Evolutionary conservation across 179 eudicot genomes (phyloP), one percentile per base, ranked within the genome.

Genomic region (Actinidia polygama): DNA sequence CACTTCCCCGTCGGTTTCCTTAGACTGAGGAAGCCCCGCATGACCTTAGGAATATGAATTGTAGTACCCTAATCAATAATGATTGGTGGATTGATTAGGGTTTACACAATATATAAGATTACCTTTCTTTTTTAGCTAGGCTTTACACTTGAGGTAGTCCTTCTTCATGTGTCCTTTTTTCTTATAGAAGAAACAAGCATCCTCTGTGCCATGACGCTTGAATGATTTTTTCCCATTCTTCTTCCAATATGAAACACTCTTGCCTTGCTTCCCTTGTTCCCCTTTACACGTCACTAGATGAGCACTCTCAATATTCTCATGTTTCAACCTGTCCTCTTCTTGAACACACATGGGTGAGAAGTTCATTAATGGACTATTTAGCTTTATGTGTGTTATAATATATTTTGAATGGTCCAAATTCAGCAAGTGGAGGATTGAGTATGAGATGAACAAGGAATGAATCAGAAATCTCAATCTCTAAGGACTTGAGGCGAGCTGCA

Each of bases 341-440:
- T 83, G 81, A 40, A 82, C 81, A 77, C 55, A 77, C 77, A 83
- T 83, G n/a, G 47, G 81, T 67, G 46, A 77, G 24, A 19, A 67
- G 19, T 77, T 83, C 58, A 78, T 77, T 83, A 3, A 77, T n/a
- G 8, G 70, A 83, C 81, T 81, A 83, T 46, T 83, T 77, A 3
- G 59, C 80, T 12, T 78, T 61, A 46, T 78, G 71, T 61, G 69
- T 63, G 69, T 63, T 63, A 14, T 63, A 63, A 23, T 11, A 63
- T 7, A 63, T 63, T 63, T 63, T 77, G 24, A 75, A 78, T 3
- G 74, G n/a, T 0, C 74, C 74, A 64, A 50, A 63, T 15, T 54
- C 46, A 30, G 4, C 5, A 47, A 19, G 84, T 44, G 67, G 75
- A 23, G 80, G 26, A 26, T 82, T 75, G 1, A 82, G 75, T 15